phyloP scores from a whole-genome alignment of 177 flowering plant species.

The Tripterygium wilfordii region DNA sequence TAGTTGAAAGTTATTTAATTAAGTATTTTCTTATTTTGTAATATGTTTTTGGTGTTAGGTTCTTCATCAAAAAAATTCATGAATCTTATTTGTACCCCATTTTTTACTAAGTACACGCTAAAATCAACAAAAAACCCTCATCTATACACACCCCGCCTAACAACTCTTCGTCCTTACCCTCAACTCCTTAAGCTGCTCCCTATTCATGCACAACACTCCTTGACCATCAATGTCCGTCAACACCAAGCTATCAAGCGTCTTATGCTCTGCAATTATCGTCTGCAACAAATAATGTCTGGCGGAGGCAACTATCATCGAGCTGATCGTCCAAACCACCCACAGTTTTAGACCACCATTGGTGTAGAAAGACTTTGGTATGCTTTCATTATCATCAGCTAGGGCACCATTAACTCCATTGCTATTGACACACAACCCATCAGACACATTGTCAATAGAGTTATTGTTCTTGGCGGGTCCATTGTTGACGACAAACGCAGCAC shows the following conservation, averaged over 20 bases:
- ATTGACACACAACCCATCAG: constrained; percentile 12
- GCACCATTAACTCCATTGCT: constrained; percentile 2
- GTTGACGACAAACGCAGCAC: constrained; percentile 56
- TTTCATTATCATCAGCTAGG: constrained; percentile 63
- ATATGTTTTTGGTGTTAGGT: no score
- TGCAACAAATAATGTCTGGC: constrained; percentile 89
- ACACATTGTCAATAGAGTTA: constrained; percentile 9
- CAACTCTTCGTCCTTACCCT: no score
- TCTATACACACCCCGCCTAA: no score
- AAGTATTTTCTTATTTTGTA: no score
- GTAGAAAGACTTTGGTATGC: constrained; percentile 86
- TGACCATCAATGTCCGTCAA: constrained; percentile 89
- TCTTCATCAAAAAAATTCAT: no score
- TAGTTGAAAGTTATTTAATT: no score
- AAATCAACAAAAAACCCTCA: no score
- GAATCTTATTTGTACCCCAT: no score
- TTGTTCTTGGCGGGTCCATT: constrained; percentile 14
- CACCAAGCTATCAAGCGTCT: constrained; percentile 62
- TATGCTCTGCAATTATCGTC: constrained; percentile 86
- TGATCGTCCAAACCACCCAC: constrained; percentile 93
- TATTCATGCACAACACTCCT: constrained; percentile 81
- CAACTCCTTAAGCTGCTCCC: constrained; percentile 83
- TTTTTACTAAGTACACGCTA: no score
- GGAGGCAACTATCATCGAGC: constrained; percentile 90
- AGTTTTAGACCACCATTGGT: constrained; percentile 82